phyloP scores from a whole-genome alignment of 1,139 yeast genomes.

The Yamadazyma spencermartinsiae region DNA sequence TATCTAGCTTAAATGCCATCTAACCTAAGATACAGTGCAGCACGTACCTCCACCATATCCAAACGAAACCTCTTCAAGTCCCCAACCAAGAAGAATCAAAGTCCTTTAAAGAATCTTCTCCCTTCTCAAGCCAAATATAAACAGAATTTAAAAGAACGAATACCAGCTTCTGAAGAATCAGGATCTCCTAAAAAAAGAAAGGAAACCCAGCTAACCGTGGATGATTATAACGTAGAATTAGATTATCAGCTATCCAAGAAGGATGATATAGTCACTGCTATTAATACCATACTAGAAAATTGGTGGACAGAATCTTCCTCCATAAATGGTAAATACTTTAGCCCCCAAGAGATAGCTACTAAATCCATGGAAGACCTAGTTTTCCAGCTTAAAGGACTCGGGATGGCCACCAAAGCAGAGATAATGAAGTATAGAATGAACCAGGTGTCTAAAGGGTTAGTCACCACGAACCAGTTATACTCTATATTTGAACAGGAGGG shows the following conservation, averaged over 20 bases:
- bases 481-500: constrained; percentile 43
- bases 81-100: constrained; percentile 23
- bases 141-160: constrained; percentile 18
- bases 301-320: constrained; percentile 41
- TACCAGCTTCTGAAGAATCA: background rate
- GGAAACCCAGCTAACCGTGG: constrained; percentile 20
- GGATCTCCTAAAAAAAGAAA: constrained; percentile 9
- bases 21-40: constrained; percentile 41
- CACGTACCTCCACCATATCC: constrained; percentile 38
- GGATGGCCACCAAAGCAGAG: constrained; percentile 38
- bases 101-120: constrained; percentile 23
- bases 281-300: constrained; percentile 34
- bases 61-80: constrained; percentile 22
- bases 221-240: constrained; percentile 40
- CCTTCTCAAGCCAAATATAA: constrained; percentile 29
- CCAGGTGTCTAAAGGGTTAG: constrained; percentile 34
- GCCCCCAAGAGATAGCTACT: constrained; percentile 15
- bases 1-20: too few relatives aligned
- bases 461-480: constrained; percentile 42
- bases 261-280: constrained; percentile 35
- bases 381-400: constrained; percentile 35
- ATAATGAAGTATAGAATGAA: constrained; percentile 34
- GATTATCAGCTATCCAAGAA: constrained; percentile 37
- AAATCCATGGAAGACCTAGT: constrained; percentile 29
- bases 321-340: constrained; percentile 24